Percentiles rank a stretch among this genome's conserved stretches.
Conservation (phyloP, 257 asterid genomes). For the Ophiorrhiza pumila region DNA sequence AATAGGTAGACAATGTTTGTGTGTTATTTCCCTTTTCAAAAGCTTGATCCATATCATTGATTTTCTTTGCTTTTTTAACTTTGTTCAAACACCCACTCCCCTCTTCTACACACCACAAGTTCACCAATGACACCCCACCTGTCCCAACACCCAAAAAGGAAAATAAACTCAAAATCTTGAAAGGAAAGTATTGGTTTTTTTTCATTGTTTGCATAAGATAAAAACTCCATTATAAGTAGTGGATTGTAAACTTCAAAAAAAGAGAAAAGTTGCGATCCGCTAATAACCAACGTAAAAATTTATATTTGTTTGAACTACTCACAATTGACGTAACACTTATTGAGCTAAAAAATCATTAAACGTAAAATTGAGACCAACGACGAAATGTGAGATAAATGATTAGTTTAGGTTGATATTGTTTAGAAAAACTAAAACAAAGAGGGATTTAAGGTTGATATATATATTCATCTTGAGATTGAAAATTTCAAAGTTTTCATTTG, state of each 20-base stretch:
- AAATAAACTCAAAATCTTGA: background rate
- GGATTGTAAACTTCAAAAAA: background rate
- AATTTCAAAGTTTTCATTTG: background rate
- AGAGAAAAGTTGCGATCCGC: too few species aligned
- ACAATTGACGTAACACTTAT: too few species aligned
- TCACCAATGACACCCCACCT: too few species aligned
- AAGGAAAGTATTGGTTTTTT: background rate
- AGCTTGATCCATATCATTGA: background rate
- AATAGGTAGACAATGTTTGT: background rate
- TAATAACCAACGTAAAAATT: too few species aligned
- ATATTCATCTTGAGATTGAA: background rate
- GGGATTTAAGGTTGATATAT: background rate
- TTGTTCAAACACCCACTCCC: background rate
- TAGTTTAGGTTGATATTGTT: too few species aligned
- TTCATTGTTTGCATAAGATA: background rate
- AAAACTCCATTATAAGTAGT: too few species aligned
- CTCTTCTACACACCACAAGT: background rate
- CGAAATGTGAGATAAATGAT: too few species aligned
- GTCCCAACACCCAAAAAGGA: too few species aligned
- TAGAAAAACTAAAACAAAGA: background rate
- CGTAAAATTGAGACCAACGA: too few species aligned
- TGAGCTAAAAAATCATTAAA: too few species aligned
- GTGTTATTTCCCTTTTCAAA: background rate
- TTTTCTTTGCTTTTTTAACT: background rate
- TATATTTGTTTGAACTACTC: too few species aligned